Base-by-base conservation (phyloP, 2,329 filamentous ascomycete species). In the Fusarium tuaranense region DNA sequence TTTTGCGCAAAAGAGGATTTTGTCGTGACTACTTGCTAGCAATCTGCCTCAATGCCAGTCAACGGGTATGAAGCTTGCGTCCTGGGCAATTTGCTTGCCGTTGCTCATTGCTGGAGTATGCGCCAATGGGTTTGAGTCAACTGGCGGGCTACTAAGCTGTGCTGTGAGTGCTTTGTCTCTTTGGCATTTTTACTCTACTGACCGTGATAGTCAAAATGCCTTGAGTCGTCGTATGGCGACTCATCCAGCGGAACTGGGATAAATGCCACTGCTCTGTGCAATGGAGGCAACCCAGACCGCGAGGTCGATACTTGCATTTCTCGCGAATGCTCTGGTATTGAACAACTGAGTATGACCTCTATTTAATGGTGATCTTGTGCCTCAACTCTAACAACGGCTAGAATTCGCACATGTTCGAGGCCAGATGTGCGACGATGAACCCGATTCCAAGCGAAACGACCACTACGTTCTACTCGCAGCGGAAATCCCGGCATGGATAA, bases 381-480 rank as follows among this genome's bases (percentile, higher is more conserved):
- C 25, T 14, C 57, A 2, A 14, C 2, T 46, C 63, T 78, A 57
- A 78, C 67, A 32, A 12, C 16, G n/a, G 7, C 5, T n/a, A 82
- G 82, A 79, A 34, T 78, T 83, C 10, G 79, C 76, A 25, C 74
- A 79, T 46, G 67, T 81, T 22, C 76, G 83, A 51, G 79, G 81
- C n/a, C 70, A 79, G 22, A 77, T 78, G 16, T 86, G 85, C 64
- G 63, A 80, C 1, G 69, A 72, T 18, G 79, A 81, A 13, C 55
- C 59, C 12, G 78, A 82, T n/a, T 79, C 80, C 9, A 80, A 82
- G 14, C 81, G 79, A 51, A 61, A 73, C 0, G 74, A 79, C 6
- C 75, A 86, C n/a, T 74, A 82, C 30, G 79, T 80, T 5, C 73
- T 84, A 2, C 76, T 86, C n/a, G 75, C 80, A 5, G 76, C 84